Base-by-base conservation (phyloP, 768 basidiomycete species). In the Lactifluus pinguis region DNA sequence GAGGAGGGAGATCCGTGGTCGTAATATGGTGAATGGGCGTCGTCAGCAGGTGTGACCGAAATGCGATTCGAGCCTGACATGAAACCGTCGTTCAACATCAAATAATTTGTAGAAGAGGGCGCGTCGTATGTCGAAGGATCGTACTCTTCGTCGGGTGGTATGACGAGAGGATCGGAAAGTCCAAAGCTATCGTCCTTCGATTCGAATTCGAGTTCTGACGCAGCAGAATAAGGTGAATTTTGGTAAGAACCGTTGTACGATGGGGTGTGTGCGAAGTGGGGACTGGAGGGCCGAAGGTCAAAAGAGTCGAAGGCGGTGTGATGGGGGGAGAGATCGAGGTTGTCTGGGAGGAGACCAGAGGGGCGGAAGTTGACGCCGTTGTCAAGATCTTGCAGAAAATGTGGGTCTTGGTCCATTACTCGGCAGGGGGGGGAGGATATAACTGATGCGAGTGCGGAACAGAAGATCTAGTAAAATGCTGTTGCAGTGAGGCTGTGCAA, bases 111-210 rank as follows among this genome's bases (percentile, higher is more conserved):
- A 8, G 53, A 36, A 14, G 59, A 73, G 19, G 86, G 83, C 5
- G 74, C 68, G 73, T 91, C 89, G 76, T 82, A 90, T 58, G 89
- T 85, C 32, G 80, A 71, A 4, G 89, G 88, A 69, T 90, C 83
- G 79, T 91, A 90, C 34, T 83, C 84, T 55, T 71, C 72, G 67
- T 62, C 69, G 68, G 68, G 66, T 57, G 70, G 69, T 65, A 71
- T 71, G 63, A 64, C 70, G 49, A 72, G 71, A 25, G 73, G 72
- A 44, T 80, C 76, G 19, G 64, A 55, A 61, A 86, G 70, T 55
- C 72, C 72, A 56, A 82, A 78, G 61, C 72, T 63, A 21, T 81
- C 80, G 36, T 75, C 60, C 38, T 67, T 68, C 53, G 68, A 65
- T 36, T 60, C 51, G 59, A 67, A 68, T 63, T 73, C 74, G 19